Base-by-base conservation (phyloP, 1,284 basidiomycete species). In the Naganishia liquefaciens region DNA sequence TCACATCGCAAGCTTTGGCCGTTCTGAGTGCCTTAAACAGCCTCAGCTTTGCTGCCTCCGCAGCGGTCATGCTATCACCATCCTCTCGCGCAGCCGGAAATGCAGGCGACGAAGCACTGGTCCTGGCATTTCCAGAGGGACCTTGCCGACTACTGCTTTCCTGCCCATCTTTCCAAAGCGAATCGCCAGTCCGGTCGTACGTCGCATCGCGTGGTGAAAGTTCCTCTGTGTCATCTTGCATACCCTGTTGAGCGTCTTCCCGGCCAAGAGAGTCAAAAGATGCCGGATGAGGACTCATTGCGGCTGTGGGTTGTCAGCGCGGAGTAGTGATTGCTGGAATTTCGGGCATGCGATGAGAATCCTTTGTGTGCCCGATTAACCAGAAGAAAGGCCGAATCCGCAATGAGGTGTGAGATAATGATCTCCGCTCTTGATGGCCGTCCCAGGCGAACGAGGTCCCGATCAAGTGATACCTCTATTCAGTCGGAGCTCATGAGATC, bases 1-100 rank as follows among this genome's bases (percentile, higher is more conserved):
- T 55, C 60, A 66, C 65, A 63, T 66, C 65, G 52, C 65, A 66
- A 15, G 65, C 65, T 33, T 62, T 62, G 15, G 60, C 52, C 13
- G 65, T 66, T 43, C 65, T 60, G 9, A 66, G 53, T n/a, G 65
- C 50, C n/a, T 30, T 52, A 33, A 66, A 66, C 13, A 46, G 50
- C 44, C 55, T 47, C 25, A 37, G 49, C 30, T 49, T 49, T 7
- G 55, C 55, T 21, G 55, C 55, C 47, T 60, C 55, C 15, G 46
- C 33, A 23, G 55, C 55, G 13, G 55, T 17, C 19, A 50, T 49
- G 15, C 33, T 17, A 15, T 23, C 54, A 19, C 21, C 44, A 39
- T 60, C 55, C 19, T 49, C 33, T 23, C 13, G 17, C n/a, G 28
- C 23, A 19, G 27, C 27, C 27, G 54, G 46, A 11, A 23, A 7